A percentile compares a stretch with the other conserved stretches of the same genome.
Conservation (phyloP, 1,284 basidiomycete genomes). For the Apiotrichum brassicae region DNA sequence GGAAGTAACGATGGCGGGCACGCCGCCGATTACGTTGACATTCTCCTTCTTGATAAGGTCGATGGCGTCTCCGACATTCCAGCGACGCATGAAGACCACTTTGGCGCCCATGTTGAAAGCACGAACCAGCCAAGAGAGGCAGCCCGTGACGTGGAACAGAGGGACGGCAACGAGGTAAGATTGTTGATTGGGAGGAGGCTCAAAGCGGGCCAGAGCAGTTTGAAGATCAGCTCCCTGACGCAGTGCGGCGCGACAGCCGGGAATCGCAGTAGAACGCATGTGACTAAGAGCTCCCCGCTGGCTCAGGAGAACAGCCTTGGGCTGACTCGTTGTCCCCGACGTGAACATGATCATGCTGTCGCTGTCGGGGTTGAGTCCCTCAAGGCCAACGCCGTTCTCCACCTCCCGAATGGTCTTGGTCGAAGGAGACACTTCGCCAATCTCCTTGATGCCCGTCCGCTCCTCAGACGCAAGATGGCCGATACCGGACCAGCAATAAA, state of each 20-base stretch:
- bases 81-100: constrained; percentile 33
- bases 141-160: constrained; percentile 44
- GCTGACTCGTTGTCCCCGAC: constrained; percentile 30
- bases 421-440: neutral
- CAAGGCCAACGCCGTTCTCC: constrained; percentile 9
- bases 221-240: constrained; percentile 7
- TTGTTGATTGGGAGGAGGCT: constrained; percentile 11
- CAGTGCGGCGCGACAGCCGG: constrained; percentile 16
- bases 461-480: neutral
- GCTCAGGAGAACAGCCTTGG: constrained; percentile 38
- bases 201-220: neutral
- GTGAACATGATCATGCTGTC: constrained; percentile 35
- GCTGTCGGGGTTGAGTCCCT: constrained; percentile 26
- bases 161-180: constrained; percentile 36
- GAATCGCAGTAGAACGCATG: constrained; percentile 25
- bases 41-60: constrained; percentile 25
- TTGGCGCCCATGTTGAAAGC: constrained; percentile 32
- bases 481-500: neutral
- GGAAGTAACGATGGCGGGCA: constrained; percentile 37
- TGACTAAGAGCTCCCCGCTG: constrained; percentile 36
- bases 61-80: constrained; percentile 31
- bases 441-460: neutral
- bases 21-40: constrained; percentile 37
- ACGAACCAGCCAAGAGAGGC: constrained; percentile 38
- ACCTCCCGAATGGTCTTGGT: neutral